Percentiles rank a stretch among this genome's conserved stretches.
These are phyloP conservation scores for Blattamonas nauphoetae DNA, from an alignment of 78 protist species.

Conservation along the genomic window DNA sequence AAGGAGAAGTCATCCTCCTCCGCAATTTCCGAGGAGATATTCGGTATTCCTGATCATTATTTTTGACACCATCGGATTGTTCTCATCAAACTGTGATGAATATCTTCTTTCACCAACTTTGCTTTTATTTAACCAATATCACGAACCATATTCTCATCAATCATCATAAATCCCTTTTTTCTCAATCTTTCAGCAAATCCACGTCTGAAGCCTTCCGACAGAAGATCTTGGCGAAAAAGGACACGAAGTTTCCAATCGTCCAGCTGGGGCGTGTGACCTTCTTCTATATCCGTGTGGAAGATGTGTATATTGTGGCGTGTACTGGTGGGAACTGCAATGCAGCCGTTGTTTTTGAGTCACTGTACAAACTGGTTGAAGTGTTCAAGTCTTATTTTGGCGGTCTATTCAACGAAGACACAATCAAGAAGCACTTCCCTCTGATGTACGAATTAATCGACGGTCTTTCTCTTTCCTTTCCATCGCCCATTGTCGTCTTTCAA, in stretches of 20 bases:
- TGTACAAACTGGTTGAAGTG: slow-evolving; percentile 44
- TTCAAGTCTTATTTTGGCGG: slow-evolving; percentile 30
- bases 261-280: slow-evolving; percentile 55
- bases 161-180: slow-evolving; percentile 17
- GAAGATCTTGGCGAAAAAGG: slow-evolving; percentile 24
- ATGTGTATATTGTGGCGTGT: slow-evolving; percentile 71
- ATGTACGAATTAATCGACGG: slow-evolving; percentile 83
- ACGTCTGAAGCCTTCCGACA: slow-evolving; percentile 38
- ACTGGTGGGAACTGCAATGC: slow-evolving; percentile 73
- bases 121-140: neutral
- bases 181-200: neutral
- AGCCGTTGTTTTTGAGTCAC: slow-evolving; percentile 67
- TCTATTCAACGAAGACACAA: slow-evolving; percentile 52
- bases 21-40: too few species aligned
- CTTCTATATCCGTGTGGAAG: slow-evolving; percentile 53
- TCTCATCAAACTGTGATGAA: too few species aligned
- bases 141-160: slow-evolving; percentile 50
- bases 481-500: too few species aligned
- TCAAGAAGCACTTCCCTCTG: slow-evolving; percentile 67
- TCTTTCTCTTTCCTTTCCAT: neutral
- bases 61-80: too few species aligned
- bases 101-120: slow-evolving; percentile 37
- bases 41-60: too few species aligned
- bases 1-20: slow-evolving; percentile 73
- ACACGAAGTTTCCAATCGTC: slow-evolving; percentile 18